phyloP scores from a whole-genome alignment of 75 land plant species.

The Cupressus sempervirens region DNA sequence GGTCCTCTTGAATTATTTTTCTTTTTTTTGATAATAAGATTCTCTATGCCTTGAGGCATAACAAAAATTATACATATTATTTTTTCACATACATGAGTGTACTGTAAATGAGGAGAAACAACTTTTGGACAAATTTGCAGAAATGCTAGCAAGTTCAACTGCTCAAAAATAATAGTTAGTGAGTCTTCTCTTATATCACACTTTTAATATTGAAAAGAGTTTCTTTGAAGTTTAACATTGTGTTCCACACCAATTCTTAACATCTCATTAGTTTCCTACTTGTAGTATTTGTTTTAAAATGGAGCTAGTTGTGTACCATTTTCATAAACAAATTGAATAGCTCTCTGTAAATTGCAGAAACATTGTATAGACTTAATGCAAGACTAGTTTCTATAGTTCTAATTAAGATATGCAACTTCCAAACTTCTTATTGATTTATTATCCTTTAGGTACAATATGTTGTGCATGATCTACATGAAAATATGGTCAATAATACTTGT shows the following conservation, averaged over 20 bases:
- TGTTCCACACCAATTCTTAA: background rate
- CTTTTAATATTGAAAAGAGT: background rate
- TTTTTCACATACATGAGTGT: slow-evolving; percentile 43
- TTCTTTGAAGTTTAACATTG: background rate
- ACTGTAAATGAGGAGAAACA: slow-evolving; percentile 69
- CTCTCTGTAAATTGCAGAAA: too few species aligned
- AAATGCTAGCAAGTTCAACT: slow-evolving; percentile 68
- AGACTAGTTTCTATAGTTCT: background rate
- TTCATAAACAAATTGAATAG: too few species aligned
- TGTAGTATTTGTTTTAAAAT: background rate
- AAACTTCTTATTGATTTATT: background rate
- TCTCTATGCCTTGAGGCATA: background rate
- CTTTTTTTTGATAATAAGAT: background rate
- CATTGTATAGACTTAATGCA: too few species aligned
- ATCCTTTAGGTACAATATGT: slow-evolving; percentile 54
- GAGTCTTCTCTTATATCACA: slow-evolving; percentile 11
- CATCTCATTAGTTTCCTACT: background rate
- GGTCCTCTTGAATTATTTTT: background rate
- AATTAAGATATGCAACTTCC: background rate
- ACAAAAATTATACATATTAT: background rate
- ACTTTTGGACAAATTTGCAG: slow-evolving; percentile 72
- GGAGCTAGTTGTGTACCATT: background rate
- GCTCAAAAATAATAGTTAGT: slow-evolving; percentile 76
- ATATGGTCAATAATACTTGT: slow-evolving; percentile 29
- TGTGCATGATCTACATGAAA: slow-evolving; percentile 44